phyloP scores from a whole-genome alignment of 345 rosid species.

The Laguncularia racemosa region DNA sequence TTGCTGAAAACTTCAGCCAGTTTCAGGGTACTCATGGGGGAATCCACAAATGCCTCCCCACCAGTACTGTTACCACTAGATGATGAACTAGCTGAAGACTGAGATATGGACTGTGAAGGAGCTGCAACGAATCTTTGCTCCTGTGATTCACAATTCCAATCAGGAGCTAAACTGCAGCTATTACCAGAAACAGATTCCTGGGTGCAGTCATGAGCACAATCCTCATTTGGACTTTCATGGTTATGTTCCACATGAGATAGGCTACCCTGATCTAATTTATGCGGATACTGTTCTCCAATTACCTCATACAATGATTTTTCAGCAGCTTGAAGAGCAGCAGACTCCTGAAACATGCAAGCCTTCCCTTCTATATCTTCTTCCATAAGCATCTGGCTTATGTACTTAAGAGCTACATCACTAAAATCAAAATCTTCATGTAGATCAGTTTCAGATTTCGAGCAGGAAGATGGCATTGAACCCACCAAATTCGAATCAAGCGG shows the following conservation, averaged over 20 bases:
- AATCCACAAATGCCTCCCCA: conserved; percentile 30
- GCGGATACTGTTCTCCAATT: conserved; percentile 48
- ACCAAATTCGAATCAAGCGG: conserved; percentile 9
- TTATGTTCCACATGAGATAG: conserved; percentile 6
- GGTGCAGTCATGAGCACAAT: conserved; percentile 5
- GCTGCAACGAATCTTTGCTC: conserved; percentile 11
- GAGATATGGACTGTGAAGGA: conserved; percentile 20
- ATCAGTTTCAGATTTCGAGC: conserved; percentile 14
- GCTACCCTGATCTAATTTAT: neutral
- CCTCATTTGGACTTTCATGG: conserved; percentile 13
- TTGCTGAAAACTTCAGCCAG: conserved; percentile 32
- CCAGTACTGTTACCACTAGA: conserved; percentile 18
- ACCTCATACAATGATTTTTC: conserved; percentile 59
- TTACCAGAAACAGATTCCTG: conserved; percentile 5
- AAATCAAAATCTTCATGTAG: conserved; percentile 46
- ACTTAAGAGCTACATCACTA: conserved; percentile 47
- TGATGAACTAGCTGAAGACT: conserved; percentile 26
- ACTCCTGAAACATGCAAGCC: conserved; percentile 50
- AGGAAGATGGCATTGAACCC: conserved; percentile 3
- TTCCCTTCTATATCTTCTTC: conserved; percentile 65
- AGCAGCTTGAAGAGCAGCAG: conserved; percentile 55
- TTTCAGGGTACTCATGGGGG: conserved; percentile 26
- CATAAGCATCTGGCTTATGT: conserved; percentile 53
- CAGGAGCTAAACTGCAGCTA: conserved; percentile 9
- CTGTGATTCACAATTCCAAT: conserved; percentile 13